Percentiles rank a stretch among this genome's conserved stretches.
Conservation (phyloP, 768 basidiomycete genomes). For the Strobilomyces dryophilus region DNA sequence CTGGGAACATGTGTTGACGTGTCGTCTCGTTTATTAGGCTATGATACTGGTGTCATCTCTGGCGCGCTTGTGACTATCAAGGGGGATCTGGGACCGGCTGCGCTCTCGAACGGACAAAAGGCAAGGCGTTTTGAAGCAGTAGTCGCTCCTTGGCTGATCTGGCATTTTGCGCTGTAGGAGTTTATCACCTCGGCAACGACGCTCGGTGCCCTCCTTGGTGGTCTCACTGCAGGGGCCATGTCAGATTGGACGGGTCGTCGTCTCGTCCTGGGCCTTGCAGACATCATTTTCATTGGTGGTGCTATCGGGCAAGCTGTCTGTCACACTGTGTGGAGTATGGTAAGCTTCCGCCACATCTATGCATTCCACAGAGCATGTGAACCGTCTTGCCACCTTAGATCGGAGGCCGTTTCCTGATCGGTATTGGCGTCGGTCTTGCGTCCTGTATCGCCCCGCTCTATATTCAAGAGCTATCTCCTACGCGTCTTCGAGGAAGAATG, state of each 20-base stretch:
- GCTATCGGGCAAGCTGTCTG: constrained; percentile 69
- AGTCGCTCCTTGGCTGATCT: neutral
- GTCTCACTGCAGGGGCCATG: constrained; percentile 61
- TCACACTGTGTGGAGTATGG: constrained; percentile 70
- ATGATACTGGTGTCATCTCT: constrained; percentile 64
- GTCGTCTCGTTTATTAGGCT: constrained; percentile 30
- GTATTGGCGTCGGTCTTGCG: constrained; percentile 69
- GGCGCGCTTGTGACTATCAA: constrained; percentile 77
- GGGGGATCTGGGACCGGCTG: constrained; percentile 54
- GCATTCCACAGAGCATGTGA: neutral
- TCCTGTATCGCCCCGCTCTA: constrained; percentile 78
- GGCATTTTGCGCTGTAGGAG: constrained; percentile 42
- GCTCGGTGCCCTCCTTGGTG: constrained; percentile 72
- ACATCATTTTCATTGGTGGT: constrained; percentile 70
- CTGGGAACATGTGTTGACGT: neutral
- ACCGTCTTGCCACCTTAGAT: constrained; percentile 38
- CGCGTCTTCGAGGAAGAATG: constrained; percentile 68
- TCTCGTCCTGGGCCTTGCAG: constrained; percentile 60
- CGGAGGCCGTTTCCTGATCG: constrained; percentile 70
- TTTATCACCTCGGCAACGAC: constrained; percentile 79
- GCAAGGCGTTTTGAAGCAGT: constrained; percentile 25
- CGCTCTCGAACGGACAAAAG: constrained; percentile 61
- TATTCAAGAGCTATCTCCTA: constrained; percentile 80
- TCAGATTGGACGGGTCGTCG: constrained; percentile 71
- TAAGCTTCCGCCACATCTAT: constrained; percentile 18